A percentile compares a stretch with the other conserved stretches of the same genome.
phyloP scores from a whole-genome alignment of 805 yeast species.

The Yarrowia hollandica region DNA sequence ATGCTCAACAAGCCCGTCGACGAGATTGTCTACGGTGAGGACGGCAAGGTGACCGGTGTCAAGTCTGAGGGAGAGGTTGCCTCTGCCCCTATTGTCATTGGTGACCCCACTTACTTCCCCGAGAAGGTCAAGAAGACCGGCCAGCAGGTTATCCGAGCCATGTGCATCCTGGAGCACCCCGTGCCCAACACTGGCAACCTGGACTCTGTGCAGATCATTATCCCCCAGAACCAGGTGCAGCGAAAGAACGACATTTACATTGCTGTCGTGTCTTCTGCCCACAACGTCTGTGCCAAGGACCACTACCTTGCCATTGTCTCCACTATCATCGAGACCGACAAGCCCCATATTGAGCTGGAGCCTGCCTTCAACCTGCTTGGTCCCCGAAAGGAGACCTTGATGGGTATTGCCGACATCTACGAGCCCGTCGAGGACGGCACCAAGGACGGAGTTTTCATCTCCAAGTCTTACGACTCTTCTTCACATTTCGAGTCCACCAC shows the following conservation, averaged over 20 bases:
- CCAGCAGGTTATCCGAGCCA: conserved; percentile 72
- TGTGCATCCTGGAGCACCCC: conserved; percentile 89
- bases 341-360: conserved; percentile 88
- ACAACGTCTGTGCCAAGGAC: conserved; percentile 86
- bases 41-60: conserved; percentile 79
- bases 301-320: conserved; percentile 91
- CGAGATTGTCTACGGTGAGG: conserved; percentile 72
- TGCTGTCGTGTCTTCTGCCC: conserved; percentile 85
- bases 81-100: conserved; percentile 88
- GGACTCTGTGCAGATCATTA: conserved; percentile 90
- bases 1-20: conserved; percentile 97
- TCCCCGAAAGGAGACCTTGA: conserved; percentile 71
- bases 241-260: conserved; percentile 93
- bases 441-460: conserved; percentile 72
- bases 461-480: conserved; percentile 88
- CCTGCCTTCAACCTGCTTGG: conserved; percentile 93
- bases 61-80: conserved; percentile 89
- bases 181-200: conserved; percentile 76
- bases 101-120: conserved; percentile 98
- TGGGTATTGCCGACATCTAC: conserved; percentile 90
- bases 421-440: conserved; percentile 87
- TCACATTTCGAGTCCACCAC: conserved; percentile 96
- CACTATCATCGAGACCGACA: conserved; percentile 88
- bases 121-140: conserved; percentile 73
- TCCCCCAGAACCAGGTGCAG: conserved; percentile 93